Conservation (phyloP, 164 flowering plant genomes). For the Vitis riparia region DNA sequence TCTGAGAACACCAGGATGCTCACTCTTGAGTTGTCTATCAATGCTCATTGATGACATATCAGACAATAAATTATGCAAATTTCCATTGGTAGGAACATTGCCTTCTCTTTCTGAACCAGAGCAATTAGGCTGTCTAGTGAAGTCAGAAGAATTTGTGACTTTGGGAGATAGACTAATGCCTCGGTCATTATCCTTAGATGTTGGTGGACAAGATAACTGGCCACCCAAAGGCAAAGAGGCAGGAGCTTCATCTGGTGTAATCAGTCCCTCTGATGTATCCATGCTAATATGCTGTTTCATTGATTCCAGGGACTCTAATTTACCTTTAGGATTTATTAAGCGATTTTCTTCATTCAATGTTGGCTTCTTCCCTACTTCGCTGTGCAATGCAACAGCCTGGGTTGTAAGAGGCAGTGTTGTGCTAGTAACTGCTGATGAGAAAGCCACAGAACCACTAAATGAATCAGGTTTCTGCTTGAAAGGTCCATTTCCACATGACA, state of each 20-base stretch:
- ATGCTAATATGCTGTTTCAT: slow-evolving; percentile 20
- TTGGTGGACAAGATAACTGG: slow-evolving; percentile 8
- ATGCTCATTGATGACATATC: slow-evolving; percentile 28
- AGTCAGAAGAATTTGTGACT: slow-evolving; percentile 10
- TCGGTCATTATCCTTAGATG: slow-evolving; percentile 18
- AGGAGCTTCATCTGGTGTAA: slow-evolving; percentile 11
- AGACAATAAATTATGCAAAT: slow-evolving; percentile 25
- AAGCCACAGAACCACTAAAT: slow-evolving; percentile 23
- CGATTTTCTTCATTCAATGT: slow-evolving; percentile 32
- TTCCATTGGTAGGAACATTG: slow-evolving; percentile 14
- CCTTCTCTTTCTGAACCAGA: slow-evolving; percentile 15
- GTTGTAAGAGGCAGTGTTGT: neutral
- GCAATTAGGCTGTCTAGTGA: slow-evolving; percentile 10
- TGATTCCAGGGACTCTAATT: slow-evolving; percentile 25
- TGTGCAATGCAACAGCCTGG: slow-evolving; percentile 26
- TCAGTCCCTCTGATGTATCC: slow-evolving; percentile 22
- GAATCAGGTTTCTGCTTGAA: slow-evolving; percentile 46
- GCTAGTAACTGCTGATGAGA: slow-evolving; percentile 39
- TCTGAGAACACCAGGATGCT: slow-evolving; percentile 17
- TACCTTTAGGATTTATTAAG: slow-evolving; percentile 20
- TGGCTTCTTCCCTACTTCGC: slow-evolving; percentile 43
- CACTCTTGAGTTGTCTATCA: slow-evolving; percentile 21
- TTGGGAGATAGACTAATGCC: slow-evolving; percentile 7
- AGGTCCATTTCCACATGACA: slow-evolving; percentile 39
- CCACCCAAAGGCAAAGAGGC: slow-evolving; percentile 6